Conservation (phyloP, 139 green algal species). For the Nannochloris sp. region DNA sequence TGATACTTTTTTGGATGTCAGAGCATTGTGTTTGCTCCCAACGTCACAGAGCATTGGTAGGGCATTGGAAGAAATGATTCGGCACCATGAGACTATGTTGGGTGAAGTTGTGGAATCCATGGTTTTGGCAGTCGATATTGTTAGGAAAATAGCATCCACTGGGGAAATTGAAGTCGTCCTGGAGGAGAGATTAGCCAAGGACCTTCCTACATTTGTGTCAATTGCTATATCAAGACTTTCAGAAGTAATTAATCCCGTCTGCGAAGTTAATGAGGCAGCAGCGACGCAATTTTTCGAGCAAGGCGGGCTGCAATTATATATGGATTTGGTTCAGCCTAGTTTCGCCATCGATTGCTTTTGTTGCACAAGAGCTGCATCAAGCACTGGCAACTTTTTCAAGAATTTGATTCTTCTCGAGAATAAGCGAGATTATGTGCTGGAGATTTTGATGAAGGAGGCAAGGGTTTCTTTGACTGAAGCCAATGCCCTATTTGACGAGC, state of each 20-base stretch:
- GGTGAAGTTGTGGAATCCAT: neutral
- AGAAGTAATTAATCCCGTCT: neutral
- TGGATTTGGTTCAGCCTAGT: neutral
- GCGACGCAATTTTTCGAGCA: neutral
- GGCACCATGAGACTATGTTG: neutral
- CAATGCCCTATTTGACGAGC: neutral
- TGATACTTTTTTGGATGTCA: neutral
- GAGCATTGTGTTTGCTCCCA: no score
- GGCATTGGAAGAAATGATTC: neutral
- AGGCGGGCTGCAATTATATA: neutral
- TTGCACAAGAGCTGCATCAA: neutral
- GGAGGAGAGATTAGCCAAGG: neutral
- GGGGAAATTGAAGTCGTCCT: neutral
- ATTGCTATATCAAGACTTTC: neutral
- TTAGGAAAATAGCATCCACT: neutral
- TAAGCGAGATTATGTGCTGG: neutral
- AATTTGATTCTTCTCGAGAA: neutral
- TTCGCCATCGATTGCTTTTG: neutral
- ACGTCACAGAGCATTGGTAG: neutral
- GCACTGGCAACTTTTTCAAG: neutral
- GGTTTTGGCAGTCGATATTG: neutral
- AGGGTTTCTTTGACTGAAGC: neutral
- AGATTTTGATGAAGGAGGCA: slow-evolving; percentile 1
- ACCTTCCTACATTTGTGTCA: no score
- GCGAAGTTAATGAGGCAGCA: neutral